phyloP scores from a whole-genome alignment of 2,329 filamentous ascomycete genomes.

The Emergomyces africanus region DNA sequence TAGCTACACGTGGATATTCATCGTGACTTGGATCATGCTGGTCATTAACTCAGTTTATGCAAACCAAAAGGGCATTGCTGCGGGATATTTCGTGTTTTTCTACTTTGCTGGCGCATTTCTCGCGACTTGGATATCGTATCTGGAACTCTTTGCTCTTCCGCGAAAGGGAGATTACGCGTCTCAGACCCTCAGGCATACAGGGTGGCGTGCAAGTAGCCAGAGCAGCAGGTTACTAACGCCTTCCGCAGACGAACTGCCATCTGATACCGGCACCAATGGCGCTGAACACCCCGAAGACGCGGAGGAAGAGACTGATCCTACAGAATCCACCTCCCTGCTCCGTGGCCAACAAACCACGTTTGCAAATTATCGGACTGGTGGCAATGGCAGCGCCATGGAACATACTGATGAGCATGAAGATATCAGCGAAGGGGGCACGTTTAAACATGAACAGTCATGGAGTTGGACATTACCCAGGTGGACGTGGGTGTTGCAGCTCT shows the following conservation, averaged over 20 bases:
- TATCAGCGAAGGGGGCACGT: conserved; percentile 31
- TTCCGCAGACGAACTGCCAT: conserved; percentile 26
- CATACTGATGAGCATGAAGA: conserved; percentile 18
- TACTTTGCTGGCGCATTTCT: conserved; percentile 65
- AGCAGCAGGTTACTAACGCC: conserved; percentile 32
- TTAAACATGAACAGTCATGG: conserved; percentile 72
- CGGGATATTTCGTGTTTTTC: conserved; percentile 71
- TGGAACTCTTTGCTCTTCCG: conserved; percentile 68
- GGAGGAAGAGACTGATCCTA: conserved; percentile 29
- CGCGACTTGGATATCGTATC: conserved; percentile 59
- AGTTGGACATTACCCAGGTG: conserved; percentile 64
- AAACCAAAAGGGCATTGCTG: conserved; percentile 57
- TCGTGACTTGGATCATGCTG: conserved; percentile 58
- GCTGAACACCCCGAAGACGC: conserved; percentile 15
- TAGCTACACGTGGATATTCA: conserved; percentile 71
- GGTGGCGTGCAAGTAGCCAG: conserved; percentile 15
- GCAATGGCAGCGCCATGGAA: conserved; percentile 17
- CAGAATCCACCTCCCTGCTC: conserved; percentile 46
- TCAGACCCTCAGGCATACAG: conserved; percentile 35
- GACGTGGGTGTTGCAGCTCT: conserved; percentile 79
- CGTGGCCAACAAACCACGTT: conserved; percentile 42
- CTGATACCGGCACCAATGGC: conserved; percentile 9
- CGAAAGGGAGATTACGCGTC: conserved; percentile 57
- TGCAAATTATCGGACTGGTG: conserved; percentile 37
- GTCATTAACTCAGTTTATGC: conserved; percentile 63